Percentiles rank a stretch among this genome's conserved stretches.
Conservation (phyloP, 768 basidiomycete genomes). For the Rickenella mellea region DNA sequence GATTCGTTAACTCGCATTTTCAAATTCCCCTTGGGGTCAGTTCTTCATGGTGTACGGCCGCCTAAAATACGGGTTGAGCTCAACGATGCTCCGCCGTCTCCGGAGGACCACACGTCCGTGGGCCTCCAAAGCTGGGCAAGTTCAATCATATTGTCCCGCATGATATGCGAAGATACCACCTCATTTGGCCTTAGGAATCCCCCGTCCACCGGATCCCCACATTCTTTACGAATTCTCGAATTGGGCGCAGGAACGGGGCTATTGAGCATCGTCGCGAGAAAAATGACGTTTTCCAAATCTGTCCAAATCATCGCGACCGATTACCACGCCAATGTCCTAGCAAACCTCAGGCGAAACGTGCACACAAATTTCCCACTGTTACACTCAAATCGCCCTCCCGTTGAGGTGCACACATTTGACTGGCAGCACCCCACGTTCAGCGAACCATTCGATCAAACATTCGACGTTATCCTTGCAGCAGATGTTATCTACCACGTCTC, state of each 20-base stretch:
- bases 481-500: conserved; percentile 70
- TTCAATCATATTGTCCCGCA: conserved; percentile 59
- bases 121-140: conserved; percentile 84
- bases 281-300: conserved; percentile 25
- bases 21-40: conserved; percentile 28
- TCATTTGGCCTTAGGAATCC: conserved; percentile 24
- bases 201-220: background rate
- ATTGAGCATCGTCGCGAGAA: conserved; percentile 60
- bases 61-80: no score
- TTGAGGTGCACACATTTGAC: conserved; percentile 47
- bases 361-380: conserved; percentile 34
- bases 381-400: conserved; percentile 10
- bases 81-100: conserved; percentile 58
- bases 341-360: conserved; percentile 57
- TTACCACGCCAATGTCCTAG: conserved; percentile 66
- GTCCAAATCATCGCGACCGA: conserved; percentile 58
- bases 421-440: conserved; percentile 44
- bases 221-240: conserved; percentile 47
- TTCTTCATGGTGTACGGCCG: no score
- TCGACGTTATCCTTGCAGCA: conserved; percentile 68
- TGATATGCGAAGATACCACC: conserved; percentile 41
- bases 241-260: conserved; percentile 83
- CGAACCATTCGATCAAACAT: conserved; percentile 28
- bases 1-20: conserved; percentile 41
- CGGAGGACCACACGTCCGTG: conserved; percentile 66